Base-by-base conservation (phyloP, 805 yeast genomes). In the Nakazawaea ambrosiae region DNA sequence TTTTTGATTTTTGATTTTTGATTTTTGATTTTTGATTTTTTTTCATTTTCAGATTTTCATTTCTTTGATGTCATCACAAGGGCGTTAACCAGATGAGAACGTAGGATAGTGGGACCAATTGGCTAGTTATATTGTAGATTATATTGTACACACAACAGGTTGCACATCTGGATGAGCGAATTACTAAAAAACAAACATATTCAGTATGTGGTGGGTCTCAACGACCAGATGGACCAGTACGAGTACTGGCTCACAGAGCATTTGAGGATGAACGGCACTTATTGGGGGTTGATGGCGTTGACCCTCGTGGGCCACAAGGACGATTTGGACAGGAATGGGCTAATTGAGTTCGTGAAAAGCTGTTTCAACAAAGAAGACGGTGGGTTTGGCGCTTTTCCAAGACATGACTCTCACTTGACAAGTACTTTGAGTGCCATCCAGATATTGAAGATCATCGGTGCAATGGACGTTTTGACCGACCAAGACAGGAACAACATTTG, bases 221-320 rank as follows among this genome's bases (percentile, higher is more conserved):
- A 16, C 6, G 20, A 28, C 12, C 18, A 16, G 28, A 8, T 8
- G 14, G 69, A 77, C 54, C 71, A 81, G 53, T 63, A 78, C 20
- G 88, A 82, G 49, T 89, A 87, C 58, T 87, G 95, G 92, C 58
- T 89, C 36, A 75, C 86, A 9, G 97, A 92, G 51, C 97, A 92
- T 55, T 65, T 92, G 34, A 69, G 97, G 23, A 59, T 92, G 68
- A 87, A 85, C 50, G 98, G 97, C 1, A 68, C 92, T 0, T 92
- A 92, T 55, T 92, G 99, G 99, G 97, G 97, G 0, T 63, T 86
- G 3, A 81, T 83, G 14, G 87, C 96, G 0, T 57, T 89, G 23
- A 72, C 73, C 34, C 58, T 81, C 2, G 53, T 90, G 58, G 66
- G 70, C 20, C 63, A 78, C 2, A 58, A 68, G 24, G 71, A 72